phyloP scores from a whole-genome alignment of 2,329 filamentous ascomycete species.

The Apiospora kogelbergensis region DNA sequence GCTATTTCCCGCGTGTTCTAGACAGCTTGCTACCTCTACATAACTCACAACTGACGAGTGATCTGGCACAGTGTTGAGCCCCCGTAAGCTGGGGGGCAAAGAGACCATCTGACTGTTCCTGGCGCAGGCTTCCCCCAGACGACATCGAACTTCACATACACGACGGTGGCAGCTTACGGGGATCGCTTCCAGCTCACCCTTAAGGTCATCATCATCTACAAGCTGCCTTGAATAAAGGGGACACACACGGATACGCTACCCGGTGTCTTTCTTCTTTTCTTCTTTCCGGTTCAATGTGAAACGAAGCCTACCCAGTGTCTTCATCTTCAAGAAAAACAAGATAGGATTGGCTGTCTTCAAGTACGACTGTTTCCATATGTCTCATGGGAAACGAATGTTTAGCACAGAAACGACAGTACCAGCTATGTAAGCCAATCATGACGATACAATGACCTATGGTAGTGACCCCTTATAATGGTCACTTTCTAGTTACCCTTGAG shows the following conservation, averaged over 20 bases:
- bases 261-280: too few relatives aligned
- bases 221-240: not conserved
- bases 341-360: not conserved
- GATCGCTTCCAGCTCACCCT: not conserved
- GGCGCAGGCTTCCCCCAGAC: not conserved
- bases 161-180: not conserved
- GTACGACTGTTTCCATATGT: not conserved
- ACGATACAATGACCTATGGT: too few relatives aligned
- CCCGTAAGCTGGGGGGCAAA: not conserved
- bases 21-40: too few relatives aligned
- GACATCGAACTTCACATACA: not conserved
- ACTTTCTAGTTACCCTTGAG: too few relatives aligned
- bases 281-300: too few relatives aligned
- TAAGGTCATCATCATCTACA: not conserved
- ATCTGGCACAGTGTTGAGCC: not conserved
- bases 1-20: too few relatives aligned
- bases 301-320: too few relatives aligned
- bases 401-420: too few relatives aligned
- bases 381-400: not conserved
- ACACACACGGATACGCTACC: not conserved
- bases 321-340: not conserved
- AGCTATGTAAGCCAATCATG: too few relatives aligned
- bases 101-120: not conserved
- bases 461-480: too few relatives aligned
- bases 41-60: too few relatives aligned